These are phyloP conservation scores for Lentinula novae-zelandiae DNA, from an alignment of 1,284 basidiomycete genomes.

Conservation along the genomic window DNA sequence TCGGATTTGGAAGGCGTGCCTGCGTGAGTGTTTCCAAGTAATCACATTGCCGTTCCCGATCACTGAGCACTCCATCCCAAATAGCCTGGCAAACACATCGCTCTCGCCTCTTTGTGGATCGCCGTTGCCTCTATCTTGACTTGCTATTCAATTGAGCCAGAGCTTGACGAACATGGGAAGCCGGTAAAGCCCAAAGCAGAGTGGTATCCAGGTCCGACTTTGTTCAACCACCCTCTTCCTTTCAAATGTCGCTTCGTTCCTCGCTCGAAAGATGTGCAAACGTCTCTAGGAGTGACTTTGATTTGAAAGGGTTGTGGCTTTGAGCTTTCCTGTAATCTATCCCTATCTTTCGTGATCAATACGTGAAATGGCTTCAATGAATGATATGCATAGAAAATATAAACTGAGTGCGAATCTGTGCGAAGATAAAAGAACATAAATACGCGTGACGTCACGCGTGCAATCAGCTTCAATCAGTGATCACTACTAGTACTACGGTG, in stretches of 20 bases:
- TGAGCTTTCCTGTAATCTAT: no score
- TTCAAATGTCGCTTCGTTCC: constrained; percentile 10
- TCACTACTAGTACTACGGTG: neutral
- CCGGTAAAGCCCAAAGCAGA: constrained; percentile 14
- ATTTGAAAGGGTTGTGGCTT: neutral
- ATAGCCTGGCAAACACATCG: constrained; percentile 20
- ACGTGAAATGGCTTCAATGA: no score
- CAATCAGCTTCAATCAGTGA: no score
- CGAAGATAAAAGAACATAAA: no score
- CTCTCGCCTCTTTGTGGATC: constrained; percentile 20
- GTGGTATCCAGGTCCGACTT: constrained; percentile 6
- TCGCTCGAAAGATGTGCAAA: constrained; percentile 1
- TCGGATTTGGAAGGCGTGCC: constrained; percentile 9
- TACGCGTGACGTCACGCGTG: no score
- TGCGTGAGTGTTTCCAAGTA: constrained; percentile 22
- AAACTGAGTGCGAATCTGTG: no score
- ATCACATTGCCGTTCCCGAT: neutral
- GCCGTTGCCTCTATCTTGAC: constrained; percentile 20
- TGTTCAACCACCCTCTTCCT: constrained; percentile 6
- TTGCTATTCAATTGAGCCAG: constrained; percentile 20
- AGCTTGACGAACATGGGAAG: constrained; percentile 17
- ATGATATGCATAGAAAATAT: no score
- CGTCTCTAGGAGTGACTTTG: neutral
- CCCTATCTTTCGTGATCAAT: no score
- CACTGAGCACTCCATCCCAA: neutral